Conservation (phyloP, 306 rosid species). For the Casuarina cunninghamiana region DNA sequence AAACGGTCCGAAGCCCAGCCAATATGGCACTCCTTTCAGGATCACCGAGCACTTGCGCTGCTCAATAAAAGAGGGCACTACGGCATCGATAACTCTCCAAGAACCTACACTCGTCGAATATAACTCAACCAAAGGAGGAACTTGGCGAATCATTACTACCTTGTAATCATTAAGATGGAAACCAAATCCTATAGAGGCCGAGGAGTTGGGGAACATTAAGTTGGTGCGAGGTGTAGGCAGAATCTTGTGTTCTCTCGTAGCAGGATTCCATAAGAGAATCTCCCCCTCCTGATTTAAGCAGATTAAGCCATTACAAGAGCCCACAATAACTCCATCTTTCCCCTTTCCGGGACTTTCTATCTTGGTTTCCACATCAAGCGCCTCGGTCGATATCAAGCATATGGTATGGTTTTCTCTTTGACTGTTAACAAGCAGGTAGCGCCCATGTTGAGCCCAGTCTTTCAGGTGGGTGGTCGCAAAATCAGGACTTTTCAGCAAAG, state of each 20-base stretch:
- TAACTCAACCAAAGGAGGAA: neutral
- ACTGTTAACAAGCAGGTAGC: neutral
- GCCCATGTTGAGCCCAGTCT: neutral
- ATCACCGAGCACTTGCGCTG: neutral
- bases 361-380: neutral
- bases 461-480: neutral
- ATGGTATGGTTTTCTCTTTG: neutral
- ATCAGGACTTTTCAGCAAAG: neutral
- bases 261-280: slow-evolving; percentile 18
- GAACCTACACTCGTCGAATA: neutral
- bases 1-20: slow-evolving; percentile 9
- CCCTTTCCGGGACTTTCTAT: neutral
- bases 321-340: neutral
- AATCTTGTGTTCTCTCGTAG: neutral
- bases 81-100: slow-evolving; percentile 11
- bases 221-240: neutral
- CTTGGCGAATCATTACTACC: neutral
- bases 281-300: neutral
- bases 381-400: neutral
- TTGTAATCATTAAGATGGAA: slow-evolving; percentile 1
- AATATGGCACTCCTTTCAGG: slow-evolving; percentile 12
- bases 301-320: slow-evolving; percentile 16
- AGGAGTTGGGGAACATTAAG: neutral
- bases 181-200: slow-evolving; percentile 5
- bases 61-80: neutral